These are phyloP conservation scores for Sarcocystis neurona DNA, from an alignment of 169 alveolate genomes.

Conservation along the genomic window DNA sequence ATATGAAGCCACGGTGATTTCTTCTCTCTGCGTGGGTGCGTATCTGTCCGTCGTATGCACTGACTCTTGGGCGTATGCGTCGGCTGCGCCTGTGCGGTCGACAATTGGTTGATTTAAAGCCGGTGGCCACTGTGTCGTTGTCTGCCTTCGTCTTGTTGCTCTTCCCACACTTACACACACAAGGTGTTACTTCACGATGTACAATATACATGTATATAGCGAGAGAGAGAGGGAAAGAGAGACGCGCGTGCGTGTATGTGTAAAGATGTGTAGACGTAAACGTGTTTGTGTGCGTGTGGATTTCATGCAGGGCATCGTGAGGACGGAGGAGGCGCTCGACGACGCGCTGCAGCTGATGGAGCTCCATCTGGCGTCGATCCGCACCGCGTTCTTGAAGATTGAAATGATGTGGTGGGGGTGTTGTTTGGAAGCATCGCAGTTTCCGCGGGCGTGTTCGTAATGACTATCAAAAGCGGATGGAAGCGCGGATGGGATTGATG, in stretches of 20 bases:
- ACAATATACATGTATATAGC: too few relatives aligned
- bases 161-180: too few relatives aligned
- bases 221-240: too few relatives aligned
- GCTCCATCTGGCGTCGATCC: slow-evolving; percentile 78
- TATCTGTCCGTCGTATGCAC: too few relatives aligned
- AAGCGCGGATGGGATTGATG: slow-evolving; percentile 70
- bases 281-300: background rate
- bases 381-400: slow-evolving; percentile 76
- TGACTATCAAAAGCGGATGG: slow-evolving; percentile 78
- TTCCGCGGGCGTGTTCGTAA: slow-evolving; percentile 79
- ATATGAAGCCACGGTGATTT: too few relatives aligned
- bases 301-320: slow-evolving; percentile 38
- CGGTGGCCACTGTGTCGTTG: background rate
- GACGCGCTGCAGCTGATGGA: slow-evolving; percentile 81
- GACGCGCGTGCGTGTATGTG: too few relatives aligned
- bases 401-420: slow-evolving; percentile 79
- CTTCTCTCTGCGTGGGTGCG: too few relatives aligned
- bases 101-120: too few relatives aligned
- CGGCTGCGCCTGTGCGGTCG: too few relatives aligned
- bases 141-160: background rate
- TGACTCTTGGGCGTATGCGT: too few relatives aligned
- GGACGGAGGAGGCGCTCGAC: slow-evolving; percentile 78
- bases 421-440: slow-evolving; percentile 78
- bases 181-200: too few relatives aligned
- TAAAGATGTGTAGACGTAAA: too few relatives aligned